Percentiles rank a stretch among this genome's conserved stretches.
Evolutionary conservation across 306 rosid genomes (phyloP).

Genomic region (Senna siamea): DNA sequence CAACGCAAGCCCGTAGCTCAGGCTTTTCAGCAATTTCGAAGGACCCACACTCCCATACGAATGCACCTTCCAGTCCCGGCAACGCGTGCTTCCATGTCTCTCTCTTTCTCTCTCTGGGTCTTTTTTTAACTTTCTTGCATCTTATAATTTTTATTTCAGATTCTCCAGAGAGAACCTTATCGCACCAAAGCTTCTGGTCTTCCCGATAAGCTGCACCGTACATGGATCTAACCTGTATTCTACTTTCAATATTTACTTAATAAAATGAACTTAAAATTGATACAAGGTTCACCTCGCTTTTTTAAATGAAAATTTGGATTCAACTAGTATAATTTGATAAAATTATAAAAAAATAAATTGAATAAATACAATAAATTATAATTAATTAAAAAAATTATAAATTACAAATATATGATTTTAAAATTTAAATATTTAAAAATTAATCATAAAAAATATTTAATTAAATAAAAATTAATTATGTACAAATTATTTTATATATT

Average conservation of each 20-base stretch:
- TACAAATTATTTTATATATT: too few relatives aligned
- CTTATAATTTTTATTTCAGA: constrained; percentile 7
- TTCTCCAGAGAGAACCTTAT: neutral
- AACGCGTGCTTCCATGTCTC: constrained; percentile 86
- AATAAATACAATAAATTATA: too few relatives aligned
- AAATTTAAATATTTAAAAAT: too few relatives aligned
- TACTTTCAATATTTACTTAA: neutral
- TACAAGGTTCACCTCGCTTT: too few relatives aligned
- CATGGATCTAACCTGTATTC: constrained; percentile 25
- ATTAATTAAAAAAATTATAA: too few relatives aligned
- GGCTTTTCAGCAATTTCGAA: constrained; percentile 58
- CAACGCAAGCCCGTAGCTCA: constrained; percentile 50
- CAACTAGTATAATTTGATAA: too few relatives aligned
- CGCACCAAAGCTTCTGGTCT: constrained; percentile 38
- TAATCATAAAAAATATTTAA: too few relatives aligned
- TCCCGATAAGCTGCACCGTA: constrained; percentile 14
- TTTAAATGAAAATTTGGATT: too few relatives aligned
- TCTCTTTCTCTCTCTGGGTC: constrained; percentile 21
- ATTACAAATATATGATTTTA: too few relatives aligned
- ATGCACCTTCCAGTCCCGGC: constrained; percentile 82
- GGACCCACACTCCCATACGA: constrained; percentile 92
- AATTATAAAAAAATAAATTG: too few relatives aligned
- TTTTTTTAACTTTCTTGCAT: neutral
- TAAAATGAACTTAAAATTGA: too few relatives aligned
- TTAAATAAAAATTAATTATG: too few relatives aligned